A percentile compares a stretch with the other conserved stretches of the same genome.
These are phyloP conservation scores for Saraca asoca DNA, from an alignment of 331 rosid species.

Conservation along the genomic window DNA sequence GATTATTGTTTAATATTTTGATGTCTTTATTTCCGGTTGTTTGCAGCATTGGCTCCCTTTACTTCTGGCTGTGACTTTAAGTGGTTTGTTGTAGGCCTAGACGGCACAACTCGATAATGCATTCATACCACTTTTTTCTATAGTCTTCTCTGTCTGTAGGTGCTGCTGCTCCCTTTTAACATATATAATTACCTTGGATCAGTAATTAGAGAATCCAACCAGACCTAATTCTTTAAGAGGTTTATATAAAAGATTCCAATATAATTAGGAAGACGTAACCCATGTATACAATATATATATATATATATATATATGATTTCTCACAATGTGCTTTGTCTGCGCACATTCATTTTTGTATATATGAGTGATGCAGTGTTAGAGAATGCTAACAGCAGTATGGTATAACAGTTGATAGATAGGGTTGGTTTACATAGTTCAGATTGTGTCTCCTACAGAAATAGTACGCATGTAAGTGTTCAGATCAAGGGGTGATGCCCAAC, in stretches of 20 bases:
- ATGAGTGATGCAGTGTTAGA: not conserved
- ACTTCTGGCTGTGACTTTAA: conserved; percentile 49
- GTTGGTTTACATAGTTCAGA: not conserved
- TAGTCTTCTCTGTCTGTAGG: conserved; percentile 53
- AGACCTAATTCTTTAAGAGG: no score
- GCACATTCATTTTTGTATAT: conserved; percentile 25
- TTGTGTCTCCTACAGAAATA: no score
- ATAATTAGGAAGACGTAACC: no score
- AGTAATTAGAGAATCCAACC: conserved; percentile 20
- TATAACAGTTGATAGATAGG: not conserved
- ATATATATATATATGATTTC: not conserved
- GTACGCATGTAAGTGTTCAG: no score
- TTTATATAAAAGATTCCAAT: no score
- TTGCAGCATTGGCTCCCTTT: conserved; percentile 40
- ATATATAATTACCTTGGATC: not conserved
- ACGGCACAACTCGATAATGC: conserved; percentile 61
- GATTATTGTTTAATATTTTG: conserved; percentile 25
- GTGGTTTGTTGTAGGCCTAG: conserved; percentile 58
- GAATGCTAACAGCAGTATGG: not conserved
- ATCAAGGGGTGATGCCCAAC: no score
- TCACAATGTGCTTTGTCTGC: conserved; percentile 22
- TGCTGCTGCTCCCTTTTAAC: conserved; percentile 16
- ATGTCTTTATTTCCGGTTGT: not conserved
- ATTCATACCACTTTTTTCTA: conserved; percentile 54
- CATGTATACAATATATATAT: no score